A percentile compares a stretch with the other conserved stretches of the same genome.
phyloP scores from a whole-genome alignment of 805 yeast species.

The Lipomyces sp. region DNA sequence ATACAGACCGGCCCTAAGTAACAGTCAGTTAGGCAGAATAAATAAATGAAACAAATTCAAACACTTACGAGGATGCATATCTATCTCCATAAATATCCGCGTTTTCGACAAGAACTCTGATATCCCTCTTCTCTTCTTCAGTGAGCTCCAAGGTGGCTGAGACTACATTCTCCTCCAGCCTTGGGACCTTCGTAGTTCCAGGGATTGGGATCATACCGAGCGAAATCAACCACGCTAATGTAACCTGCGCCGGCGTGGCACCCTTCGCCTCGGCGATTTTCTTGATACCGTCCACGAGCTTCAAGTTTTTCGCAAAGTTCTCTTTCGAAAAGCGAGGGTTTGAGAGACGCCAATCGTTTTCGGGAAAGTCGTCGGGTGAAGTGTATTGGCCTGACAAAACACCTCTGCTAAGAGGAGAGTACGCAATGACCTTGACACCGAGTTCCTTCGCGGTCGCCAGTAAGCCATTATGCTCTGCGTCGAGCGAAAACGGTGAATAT shows the following conservation, averaged over 20 bases:
- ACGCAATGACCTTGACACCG: conserved; percentile 66
- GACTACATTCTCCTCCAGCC: conserved; percentile 60
- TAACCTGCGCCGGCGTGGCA: conserved; percentile 60
- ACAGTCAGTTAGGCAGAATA: no score
- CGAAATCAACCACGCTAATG: conserved; percentile 62
- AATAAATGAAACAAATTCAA: no score
- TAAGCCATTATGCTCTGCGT: conserved; percentile 62
- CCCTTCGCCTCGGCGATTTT: conserved; percentile 47
- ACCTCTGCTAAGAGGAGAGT: conserved; percentile 83
- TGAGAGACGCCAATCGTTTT: conserved; percentile 54
- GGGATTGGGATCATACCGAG: conserved; percentile 70
- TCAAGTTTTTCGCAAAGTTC: conserved; percentile 52
- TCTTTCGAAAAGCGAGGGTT: conserved; percentile 59
- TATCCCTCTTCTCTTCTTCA: conserved; percentile 14
- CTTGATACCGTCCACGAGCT: conserved; percentile 49
- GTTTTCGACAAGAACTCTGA: conserved; percentile 12
- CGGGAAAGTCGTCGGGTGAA: conserved; percentile 45
- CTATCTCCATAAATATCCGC: conserved; percentile 12
- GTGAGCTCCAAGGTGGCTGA: conserved; percentile 19
- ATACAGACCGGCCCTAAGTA: no score
- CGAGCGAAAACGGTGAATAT: conserved; percentile 64
- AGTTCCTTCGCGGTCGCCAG: conserved; percentile 55
- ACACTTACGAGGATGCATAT: no score
- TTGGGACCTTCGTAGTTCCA: conserved; percentile 58
- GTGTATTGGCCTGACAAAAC: conserved; percentile 62